Base-by-base conservation (phyloP, 352 stramenopile species). In the Pythium dissimile region DNA sequence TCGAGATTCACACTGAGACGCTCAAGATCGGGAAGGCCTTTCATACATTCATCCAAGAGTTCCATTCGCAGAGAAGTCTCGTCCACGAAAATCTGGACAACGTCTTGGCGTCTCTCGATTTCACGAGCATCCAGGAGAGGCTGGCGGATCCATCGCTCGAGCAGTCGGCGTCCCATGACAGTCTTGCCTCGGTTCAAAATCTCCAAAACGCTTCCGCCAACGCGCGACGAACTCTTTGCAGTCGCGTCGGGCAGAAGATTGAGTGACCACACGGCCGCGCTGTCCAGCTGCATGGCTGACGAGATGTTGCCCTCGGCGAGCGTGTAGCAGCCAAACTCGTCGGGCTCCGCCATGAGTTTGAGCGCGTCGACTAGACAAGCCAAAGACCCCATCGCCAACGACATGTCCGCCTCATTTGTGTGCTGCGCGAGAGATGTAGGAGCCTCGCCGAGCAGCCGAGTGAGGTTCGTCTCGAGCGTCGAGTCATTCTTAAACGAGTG, bases 111-210 rank as follows among this genome's bases (percentile, higher is more conserved):
- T 24, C 67, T 67, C 20, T 80, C 55, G 59, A 99, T 98, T 16
- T 78, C 62, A 9, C 71, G 59, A 1, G 95, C 64, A 56, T 98
- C 75, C 0, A 98, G 65, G 20, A 99, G 78, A 20, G 97, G 97
- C 72, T 99, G 96, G 42, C 95, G 80, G 46, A 99, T 89, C 97
- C 97, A 99, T n/a, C 94, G 78, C 69, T 98, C 88, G 23, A 99
- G 77, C 21, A 98, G 66, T 0, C 89, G 77, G 51, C 81, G 80
- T 0, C 97, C 97, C 91, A 99, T 98, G 15, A 77, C 69, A 5
- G 96, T 99, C 62, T 97, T 94, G 54, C 90, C 96, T 38, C 94
- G 80, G 71, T 98, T 98, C 18, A 99, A 75, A 27, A 99, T 88
- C 46, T 97, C 94, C 60, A 93, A 84, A 0, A 99, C 71, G 52